Conservation (phyloP, 306 rosid genomes). For the Quillaja saponaria region DNA sequence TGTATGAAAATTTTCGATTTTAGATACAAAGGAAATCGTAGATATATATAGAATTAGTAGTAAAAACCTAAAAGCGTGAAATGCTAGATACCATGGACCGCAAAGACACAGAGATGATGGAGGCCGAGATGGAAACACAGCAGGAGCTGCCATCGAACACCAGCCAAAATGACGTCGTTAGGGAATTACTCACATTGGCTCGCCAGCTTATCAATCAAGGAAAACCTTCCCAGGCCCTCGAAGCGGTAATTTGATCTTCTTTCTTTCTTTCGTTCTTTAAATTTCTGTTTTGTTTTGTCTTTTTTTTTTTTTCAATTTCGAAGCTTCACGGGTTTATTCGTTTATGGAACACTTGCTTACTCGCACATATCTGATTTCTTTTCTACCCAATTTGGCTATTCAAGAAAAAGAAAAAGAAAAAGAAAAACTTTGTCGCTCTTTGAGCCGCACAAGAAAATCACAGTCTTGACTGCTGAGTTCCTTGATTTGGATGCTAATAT, state of each 20-base stretch:
- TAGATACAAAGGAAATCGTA: not conserved
- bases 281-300: too few species aligned
- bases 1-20: not conserved
- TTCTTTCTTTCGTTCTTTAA: too few species aligned
- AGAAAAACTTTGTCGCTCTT: too few species aligned
- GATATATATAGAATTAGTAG: not conserved
- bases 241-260: constrained; percentile 54
- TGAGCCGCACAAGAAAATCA: too few species aligned
- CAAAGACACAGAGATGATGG: constrained; percentile 39
- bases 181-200: constrained; percentile 77
- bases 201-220: constrained; percentile 80
- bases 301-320: too few species aligned
- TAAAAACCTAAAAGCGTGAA: not conserved
- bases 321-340: too few species aligned
- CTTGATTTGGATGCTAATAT: too few species aligned
- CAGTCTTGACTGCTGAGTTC: too few species aligned
- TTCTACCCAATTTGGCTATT: too few species aligned
- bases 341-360: too few species aligned
- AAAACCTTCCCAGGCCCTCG: constrained; percentile 88
- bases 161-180: constrained; percentile 35
- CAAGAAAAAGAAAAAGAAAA: too few species aligned
- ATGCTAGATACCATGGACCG: constrained; percentile 40
- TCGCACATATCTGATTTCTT: too few species aligned
- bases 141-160: constrained; percentile 27
- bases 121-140: constrained; percentile 28